Percentiles rank a stretch among this genome's conserved stretches.
Evolutionary conservation across 139 green algal genomes (phyloP).

Genomic region (Mesotaenium endlicherianum): DNA sequence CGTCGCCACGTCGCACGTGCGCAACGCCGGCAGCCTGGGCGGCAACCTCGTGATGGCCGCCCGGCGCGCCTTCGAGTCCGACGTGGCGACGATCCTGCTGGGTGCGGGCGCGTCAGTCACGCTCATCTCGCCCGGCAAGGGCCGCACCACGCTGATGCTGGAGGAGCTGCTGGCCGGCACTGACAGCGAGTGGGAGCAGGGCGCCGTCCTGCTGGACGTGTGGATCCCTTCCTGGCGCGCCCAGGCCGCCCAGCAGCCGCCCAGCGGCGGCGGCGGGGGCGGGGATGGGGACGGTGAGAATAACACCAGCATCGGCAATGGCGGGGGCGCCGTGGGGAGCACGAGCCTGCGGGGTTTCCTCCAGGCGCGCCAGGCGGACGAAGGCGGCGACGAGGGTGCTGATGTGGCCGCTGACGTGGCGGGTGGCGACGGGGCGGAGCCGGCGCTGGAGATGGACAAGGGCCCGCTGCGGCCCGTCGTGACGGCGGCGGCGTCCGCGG

Average conservation of each 20-base stretch:
- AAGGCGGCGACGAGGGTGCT: too few relatives aligned
- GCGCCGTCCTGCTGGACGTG: neutral
- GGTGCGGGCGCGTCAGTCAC: neutral
- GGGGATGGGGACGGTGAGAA: too few relatives aligned
- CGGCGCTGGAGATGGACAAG: neutral
- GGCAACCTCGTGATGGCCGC: conserved; percentile 67
- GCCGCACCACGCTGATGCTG: neutral
- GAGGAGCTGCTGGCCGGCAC: neutral
- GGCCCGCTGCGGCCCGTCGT: neutral
- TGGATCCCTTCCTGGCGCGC: neutral
- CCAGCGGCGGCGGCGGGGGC: too few relatives aligned
- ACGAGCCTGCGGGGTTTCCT: too few relatives aligned
- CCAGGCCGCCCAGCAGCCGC: neutral
- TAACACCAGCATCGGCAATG: too few relatives aligned
- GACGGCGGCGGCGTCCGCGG: neutral
- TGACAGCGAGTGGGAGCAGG: too few relatives aligned
- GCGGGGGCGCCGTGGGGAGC: too few relatives aligned
- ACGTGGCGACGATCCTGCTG: conserved; percentile 31
- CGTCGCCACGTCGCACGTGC: conserved; percentile 68
- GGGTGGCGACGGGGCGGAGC: neutral
- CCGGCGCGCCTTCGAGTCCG: conserved; percentile 22
- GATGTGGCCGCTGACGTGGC: too few relatives aligned
- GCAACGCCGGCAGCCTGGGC: conserved; percentile 65
- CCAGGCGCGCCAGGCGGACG: too few relatives aligned
- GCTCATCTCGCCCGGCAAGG: neutral